Base-by-base conservation (phyloP, 2,329 filamentous ascomycete genomes). In the Ceratocystiopsis sp. region DNA sequence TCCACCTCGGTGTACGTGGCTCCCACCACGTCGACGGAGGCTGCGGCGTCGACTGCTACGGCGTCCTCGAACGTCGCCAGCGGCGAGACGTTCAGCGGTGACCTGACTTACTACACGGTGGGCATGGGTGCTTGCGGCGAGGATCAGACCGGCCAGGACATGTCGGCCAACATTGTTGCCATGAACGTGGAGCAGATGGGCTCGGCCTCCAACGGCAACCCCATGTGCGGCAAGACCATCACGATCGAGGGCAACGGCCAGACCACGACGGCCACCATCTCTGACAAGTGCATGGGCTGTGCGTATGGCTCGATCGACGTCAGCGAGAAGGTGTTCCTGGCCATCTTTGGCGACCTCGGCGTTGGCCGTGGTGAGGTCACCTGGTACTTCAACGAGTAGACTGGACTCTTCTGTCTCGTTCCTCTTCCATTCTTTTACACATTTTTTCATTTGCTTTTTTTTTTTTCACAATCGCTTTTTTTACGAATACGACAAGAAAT, bases 281-380 rank as follows among this genome's bases (percentile, higher is more conserved):
- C 69, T 42, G 84, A 91, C 65, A 84, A 83, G 64, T 91, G 84
- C 67, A 71, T 73, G 61, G 78, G 78, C 52, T 91, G 84, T 59
- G 54, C 42, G 40, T 42, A 52, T 33, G 49, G 57, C 36, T 63
- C 67, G 52, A 71, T 85, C 40, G 80, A 85, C 53, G 48, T 51
- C 37, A 52, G 49, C 50, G 47, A 51, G 45, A 46, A 45, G 35
- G 43, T 46, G 48, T 80, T 77, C 59, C 49, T 53, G n/a, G 61
- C 67, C 17, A 62, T 82, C 43, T 68, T 62, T 41, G 66, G 61
- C 44, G 54, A 29, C 40, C 46, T 48, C 19, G 48, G 51, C 38
- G 50, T 57, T 10, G 64, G 64, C 48, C 56, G 58, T 36, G 40
- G 46, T 8, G 34, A 49, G 11, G 55, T 55, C 37, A 51, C 52